Base-by-base conservation (phyloP, 2,329 filamentous ascomycete species). In the Aschersonia sp. region DNA sequence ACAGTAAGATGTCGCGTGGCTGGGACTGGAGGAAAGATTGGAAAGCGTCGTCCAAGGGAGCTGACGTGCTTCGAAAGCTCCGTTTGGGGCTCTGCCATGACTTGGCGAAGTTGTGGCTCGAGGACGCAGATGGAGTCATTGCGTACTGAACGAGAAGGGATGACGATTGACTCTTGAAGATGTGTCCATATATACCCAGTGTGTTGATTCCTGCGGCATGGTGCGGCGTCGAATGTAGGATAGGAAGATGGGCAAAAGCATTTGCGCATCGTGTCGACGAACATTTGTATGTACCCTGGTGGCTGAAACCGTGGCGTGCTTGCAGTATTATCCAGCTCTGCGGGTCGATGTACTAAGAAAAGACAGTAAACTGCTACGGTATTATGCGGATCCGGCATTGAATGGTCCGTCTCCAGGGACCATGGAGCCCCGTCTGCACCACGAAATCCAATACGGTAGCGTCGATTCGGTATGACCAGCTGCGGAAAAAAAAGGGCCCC, bases 1-100 rank as follows among this genome's bases (percentile, higher is more conserved):
- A 74, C 6, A 66, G 65, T n/a, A 64, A 72, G 47, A 63, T 70
- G 6, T 71, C 76, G 53, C 69, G 83, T 47, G 79, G 79, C 10
- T 88, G 84, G 84, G 82, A 89, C 63, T 89, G 84, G 87, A 70
- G 86, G 55, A 69, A 68, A 62, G 85, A 84, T 81, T 68, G 94
- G 83, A 81, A 69, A 78, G 58, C 75, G 32, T 71, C 70, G 9
- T 77, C 74, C 14, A 79, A 68, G 52, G 84, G 79, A 0, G 71
- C 72, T 44, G 84, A 90, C 52, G 70, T 95, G n/a, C 65, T 95
- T 50, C 72, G 73, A 53, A 74, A 82, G 53, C 60, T 95, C 63
- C 75, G 89, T 53, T 62, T 87, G 46, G 84, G 81, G 2, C 63
- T 95, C 58, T 84, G 86, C 11, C 78, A 75, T 61, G 87, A 92